Evolutionary conservation across 179 eudicot species (phyloP).

Genomic region (Spergularia azorica): DNA sequence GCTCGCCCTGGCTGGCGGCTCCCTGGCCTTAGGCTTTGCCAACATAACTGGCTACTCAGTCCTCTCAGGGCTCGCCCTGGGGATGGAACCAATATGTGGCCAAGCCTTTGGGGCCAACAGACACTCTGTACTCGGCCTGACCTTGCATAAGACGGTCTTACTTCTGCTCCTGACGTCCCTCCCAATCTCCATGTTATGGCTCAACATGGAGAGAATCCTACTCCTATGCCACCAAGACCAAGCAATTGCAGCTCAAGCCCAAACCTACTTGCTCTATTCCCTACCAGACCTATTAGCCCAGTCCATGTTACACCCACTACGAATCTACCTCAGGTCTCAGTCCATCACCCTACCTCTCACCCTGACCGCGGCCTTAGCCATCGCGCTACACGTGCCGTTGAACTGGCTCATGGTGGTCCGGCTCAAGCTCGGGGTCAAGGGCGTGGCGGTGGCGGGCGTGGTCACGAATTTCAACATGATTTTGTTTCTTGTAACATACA

Average conservation of each 20-base stretch:
- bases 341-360: constrained; percentile 46
- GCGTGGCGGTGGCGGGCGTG: constrained; percentile 40
- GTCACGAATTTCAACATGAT: constrained; percentile 37
- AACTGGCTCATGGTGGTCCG: constrained; percentile 31
- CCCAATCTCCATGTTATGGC: constrained; percentile 45
- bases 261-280: constrained; percentile 35
- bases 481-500: constrained; percentile 21
- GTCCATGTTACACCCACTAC: constrained; percentile 37
- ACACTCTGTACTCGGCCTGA: constrained; percentile 30
- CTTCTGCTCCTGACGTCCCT: constrained; percentile 33
- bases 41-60: constrained; percentile 53
- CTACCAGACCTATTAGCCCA: constrained; percentile 41
- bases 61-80: constrained; percentile 47
- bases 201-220: constrained; percentile 37
- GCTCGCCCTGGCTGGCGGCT: constrained; percentile 46
- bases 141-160: constrained; percentile 34
- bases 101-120: constrained; percentile 48
- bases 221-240: constrained; percentile 34
- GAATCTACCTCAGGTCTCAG: constrained; percentile 45
- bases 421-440: constrained; percentile 36
- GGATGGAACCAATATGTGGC: constrained; percentile 55
- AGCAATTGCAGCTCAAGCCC: constrained; percentile 43
- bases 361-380: constrained; percentile 33
- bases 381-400: constrained; percentile 35
- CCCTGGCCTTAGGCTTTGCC: constrained; percentile 46